Evolutionary conservation across 805 yeast species (phyloP), one percentile per base, ranked within the genome.

Genomic region (Ogataea pignaliae): DNA sequence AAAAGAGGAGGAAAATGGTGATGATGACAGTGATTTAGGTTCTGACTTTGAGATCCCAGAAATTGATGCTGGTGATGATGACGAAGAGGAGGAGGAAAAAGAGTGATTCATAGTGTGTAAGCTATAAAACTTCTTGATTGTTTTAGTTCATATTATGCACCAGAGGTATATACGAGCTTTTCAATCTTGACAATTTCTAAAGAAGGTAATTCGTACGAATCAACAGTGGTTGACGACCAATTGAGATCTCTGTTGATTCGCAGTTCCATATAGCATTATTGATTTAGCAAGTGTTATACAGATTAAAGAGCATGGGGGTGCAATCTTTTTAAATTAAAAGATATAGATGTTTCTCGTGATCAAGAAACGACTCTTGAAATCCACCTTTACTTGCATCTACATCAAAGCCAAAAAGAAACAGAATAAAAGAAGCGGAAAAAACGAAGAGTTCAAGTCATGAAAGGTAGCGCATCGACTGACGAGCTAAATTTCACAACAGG

Each of bases 41-140:
- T 64, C 68, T 1, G 70, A 66, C 34, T 61, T 66, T 44, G 70
- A 64, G 44, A 64, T 66, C 35, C 70, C 70, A 1, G 65, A 56
- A 41, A 66, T 66, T 37, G 64, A 61, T 37, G 57, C 57, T 14
- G 61, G 53, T 7, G 60, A 55, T 15, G 65, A 62, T 32, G 63
- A 61, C 11, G 64, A 57, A 10, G 54, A 57, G 4, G 45, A 47
- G 18, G 38, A 36, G 36, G 34, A 37, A 16, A n/a, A 40, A 8
- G 21, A 10, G 13, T 11, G 10, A 31, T 11, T 11, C 13, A 38
- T 12, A 33, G 10, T 30, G 33, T 30, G 33, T 30, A 30, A 13
- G 33, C 33, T 30, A 21, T 21, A 21, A 7, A 21, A 21, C 26
- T 7, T 21, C 26, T 21, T 21, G 26, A 21, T 7, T 21, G 26